Conservation (phyloP, 2,329 filamentous ascomycete genomes). For the Camillea tinctor region DNA sequence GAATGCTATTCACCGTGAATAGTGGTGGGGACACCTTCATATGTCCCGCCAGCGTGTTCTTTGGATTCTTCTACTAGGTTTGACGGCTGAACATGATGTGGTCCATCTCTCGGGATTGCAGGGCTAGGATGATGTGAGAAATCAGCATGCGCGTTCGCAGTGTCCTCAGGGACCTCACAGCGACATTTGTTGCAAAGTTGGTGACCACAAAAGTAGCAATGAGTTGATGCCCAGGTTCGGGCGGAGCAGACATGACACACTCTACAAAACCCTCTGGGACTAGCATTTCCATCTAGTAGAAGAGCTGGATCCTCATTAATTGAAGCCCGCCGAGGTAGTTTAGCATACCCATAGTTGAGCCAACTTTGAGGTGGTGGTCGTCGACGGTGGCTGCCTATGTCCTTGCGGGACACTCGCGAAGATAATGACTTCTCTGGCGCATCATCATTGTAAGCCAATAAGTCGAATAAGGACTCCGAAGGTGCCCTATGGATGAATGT, state of each 20-base stretch:
- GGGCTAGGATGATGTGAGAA: conserved; percentile 22
- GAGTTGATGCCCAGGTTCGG: conserved; percentile 36
- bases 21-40: neutral
- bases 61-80: neutral
- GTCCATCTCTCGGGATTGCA: conserved; percentile 13
- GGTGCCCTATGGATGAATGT: neutral
- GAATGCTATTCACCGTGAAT: neutral
- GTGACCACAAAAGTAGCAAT: conserved; percentile 51
- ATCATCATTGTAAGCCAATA: conserved; percentile 1
- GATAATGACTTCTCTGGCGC: conserved; percentile 11
- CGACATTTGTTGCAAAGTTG: conserved; percentile 48
- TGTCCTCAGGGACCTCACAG: conserved; percentile 32
- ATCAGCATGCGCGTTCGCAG: conserved; percentile 18
- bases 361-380: conserved; percentile 46
- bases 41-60: neutral
- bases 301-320: conserved; percentile 36
- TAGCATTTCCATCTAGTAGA: conserved; percentile 34
- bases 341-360: conserved; percentile 46
- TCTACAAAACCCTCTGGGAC: conserved; percentile 29
- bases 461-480: neutral
- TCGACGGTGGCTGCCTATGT: conserved; percentile 34
- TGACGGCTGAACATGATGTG: conserved; percentile 8
- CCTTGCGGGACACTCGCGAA: conserved; percentile 22
- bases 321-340: conserved; percentile 46
- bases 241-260: conserved; percentile 52